Conservation (phyloP, 805 yeast species). For the Metschnikowia lunata region DNA sequence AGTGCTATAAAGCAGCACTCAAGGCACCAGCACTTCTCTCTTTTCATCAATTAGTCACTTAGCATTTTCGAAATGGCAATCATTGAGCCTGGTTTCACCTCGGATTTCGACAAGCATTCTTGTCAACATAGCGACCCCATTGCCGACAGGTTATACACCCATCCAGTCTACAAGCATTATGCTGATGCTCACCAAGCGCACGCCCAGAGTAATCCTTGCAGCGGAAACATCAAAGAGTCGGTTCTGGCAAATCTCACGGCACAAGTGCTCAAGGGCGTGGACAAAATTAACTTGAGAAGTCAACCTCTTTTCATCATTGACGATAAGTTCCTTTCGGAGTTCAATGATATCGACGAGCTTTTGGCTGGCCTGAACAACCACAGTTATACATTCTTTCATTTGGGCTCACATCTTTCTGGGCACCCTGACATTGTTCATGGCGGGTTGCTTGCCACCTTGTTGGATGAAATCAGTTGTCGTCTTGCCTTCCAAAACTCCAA, state of each 20-base stretch:
- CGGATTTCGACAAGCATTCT: neutral
- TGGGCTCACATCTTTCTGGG: slow-evolving; percentile 37
- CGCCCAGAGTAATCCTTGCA: slow-evolving; percentile 10
- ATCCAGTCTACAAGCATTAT: slow-evolving; percentile 14
- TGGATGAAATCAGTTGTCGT: slow-evolving; percentile 41
- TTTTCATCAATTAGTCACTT: neutral
- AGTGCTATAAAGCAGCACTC: no score
- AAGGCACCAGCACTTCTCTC: neutral
- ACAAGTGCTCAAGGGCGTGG: slow-evolving; percentile 29
- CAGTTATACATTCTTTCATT: slow-evolving; percentile 36
- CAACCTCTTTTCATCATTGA: slow-evolving; percentile 32
- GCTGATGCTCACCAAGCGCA: slow-evolving; percentile 11
- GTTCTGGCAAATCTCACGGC: slow-evolving; percentile 37
- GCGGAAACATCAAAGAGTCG: slow-evolving; percentile 21
- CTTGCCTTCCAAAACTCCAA: slow-evolving; percentile 39
- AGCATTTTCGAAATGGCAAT: neutral
- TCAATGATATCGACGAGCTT: slow-evolving; percentile 20
- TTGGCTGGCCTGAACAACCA: slow-evolving; percentile 21
- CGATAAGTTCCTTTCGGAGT: slow-evolving; percentile 23
- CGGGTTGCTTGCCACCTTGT: slow-evolving; percentile 39
- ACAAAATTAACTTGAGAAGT: slow-evolving; percentile 32
- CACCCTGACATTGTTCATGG: slow-evolving; percentile 42
- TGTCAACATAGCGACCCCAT: neutral
- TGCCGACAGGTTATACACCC: slow-evolving; percentile 8
- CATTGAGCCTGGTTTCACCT: neutral